These are phyloP conservation scores for Recurvomyces mirabilis DNA, from an alignment of 495 filamentous ascomycete species.

Conservation along the genomic window DNA sequence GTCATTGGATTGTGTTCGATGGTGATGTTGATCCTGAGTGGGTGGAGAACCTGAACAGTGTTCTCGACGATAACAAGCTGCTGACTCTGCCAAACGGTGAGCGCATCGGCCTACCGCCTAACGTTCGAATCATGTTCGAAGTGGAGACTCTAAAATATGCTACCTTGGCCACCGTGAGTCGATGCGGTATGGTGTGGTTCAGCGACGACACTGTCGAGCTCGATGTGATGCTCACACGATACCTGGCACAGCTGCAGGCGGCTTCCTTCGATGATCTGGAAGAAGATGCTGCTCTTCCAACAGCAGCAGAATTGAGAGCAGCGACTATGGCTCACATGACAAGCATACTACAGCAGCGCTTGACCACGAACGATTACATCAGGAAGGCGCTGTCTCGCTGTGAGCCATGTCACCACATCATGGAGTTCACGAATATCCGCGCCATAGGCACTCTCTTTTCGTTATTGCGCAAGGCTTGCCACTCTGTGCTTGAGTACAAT, in stretches of 20 bases:
- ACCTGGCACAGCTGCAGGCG: slow-evolving; percentile 69
- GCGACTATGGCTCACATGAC: slow-evolving; percentile 66
- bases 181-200: slow-evolving; percentile 99
- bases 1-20: slow-evolving; percentile 99
- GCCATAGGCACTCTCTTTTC: slow-evolving; percentile 91
- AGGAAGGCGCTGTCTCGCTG: slow-evolving; percentile 63
- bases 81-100: slow-evolving; percentile 95
- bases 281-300: slow-evolving; percentile 76
- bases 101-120: slow-evolving; percentile 81
- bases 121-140: slow-evolving; percentile 99
- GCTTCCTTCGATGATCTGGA: slow-evolving; percentile 87
- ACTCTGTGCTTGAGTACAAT: slow-evolving; percentile 91
- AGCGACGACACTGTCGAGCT: slow-evolving; percentile 92
- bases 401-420: slow-evolving; percentile 78
- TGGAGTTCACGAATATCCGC: slow-evolving; percentile 88
- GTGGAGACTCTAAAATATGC: slow-evolving; percentile 98
- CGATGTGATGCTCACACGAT: slow-evolving; percentile 84
- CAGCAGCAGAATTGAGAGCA: slow-evolving; percentile 62
- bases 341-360: slow-evolving; percentile 59
- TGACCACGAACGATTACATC: slow-evolving; percentile 69
- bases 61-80: slow-evolving; percentile 96
- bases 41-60: slow-evolving; percentile 99
- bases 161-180: slow-evolving; percentile 90
- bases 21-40: slow-evolving; percentile 98
- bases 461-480: slow-evolving; percentile 81